These are phyloP conservation scores for Tolypocladium tundrense DNA, from an alignment of 2,329 filamentous ascomycete genomes.

Conservation along the genomic window DNA sequence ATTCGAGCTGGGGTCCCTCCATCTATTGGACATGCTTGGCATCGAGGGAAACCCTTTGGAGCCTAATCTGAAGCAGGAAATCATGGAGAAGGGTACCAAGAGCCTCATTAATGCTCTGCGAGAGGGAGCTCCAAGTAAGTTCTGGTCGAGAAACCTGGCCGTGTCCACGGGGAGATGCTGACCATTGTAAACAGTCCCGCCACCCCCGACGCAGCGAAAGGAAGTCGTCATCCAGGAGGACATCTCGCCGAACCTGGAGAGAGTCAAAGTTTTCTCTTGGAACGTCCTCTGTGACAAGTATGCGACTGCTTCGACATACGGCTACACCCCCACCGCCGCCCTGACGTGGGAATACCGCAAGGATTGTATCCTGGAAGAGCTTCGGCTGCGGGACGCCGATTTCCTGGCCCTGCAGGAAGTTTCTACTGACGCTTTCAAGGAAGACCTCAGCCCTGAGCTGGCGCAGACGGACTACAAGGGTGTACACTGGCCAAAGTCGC, in stretches of 20 bases:
- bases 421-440: conserved; percentile 82
- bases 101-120: conserved; percentile 73
- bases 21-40: conserved; percentile 78
- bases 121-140: conserved; percentile 75
- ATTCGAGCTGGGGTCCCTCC: conserved; percentile 78
- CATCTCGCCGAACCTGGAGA: conserved; percentile 48
- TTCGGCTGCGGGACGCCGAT: conserved; percentile 71
- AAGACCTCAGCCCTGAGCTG: conserved; percentile 79
- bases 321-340: conserved; percentile 76
- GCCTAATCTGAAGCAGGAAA: conserved; percentile 63
- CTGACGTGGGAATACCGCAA: conserved; percentile 82
- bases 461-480: conserved; percentile 87
- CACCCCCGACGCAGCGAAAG: conserved; percentile 65
- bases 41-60: conserved; percentile 87
- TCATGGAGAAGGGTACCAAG: conserved; percentile 81
- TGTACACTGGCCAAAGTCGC: conserved; percentile 81
- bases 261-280: conserved; percentile 81
- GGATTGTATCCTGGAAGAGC: conserved; percentile 72
- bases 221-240: conserved; percentile 70
- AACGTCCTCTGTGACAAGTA: conserved; percentile 95
- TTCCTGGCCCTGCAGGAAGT: conserved; percentile 92
- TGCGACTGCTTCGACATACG: conserved; percentile 74
- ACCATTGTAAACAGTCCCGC: conserved; percentile 46
- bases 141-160: background rate
- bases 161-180: background rate